These are phyloP conservation scores for Erigeron philadelphicus DNA, from an alignment of 140 eudicot genomes.

Conservation along the genomic window DNA sequence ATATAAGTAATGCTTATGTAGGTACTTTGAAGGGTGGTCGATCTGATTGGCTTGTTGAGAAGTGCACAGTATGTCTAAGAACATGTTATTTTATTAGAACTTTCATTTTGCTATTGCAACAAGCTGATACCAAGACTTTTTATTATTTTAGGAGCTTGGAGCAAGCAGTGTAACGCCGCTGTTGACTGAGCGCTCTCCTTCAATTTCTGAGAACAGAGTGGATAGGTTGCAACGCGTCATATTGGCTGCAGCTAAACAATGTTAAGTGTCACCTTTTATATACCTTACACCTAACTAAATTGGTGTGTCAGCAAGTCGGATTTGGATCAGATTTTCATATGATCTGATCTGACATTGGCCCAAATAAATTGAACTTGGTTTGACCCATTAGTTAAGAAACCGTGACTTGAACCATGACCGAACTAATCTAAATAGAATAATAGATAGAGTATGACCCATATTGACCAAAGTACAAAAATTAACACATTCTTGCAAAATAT, in stretches of 20 bases:
- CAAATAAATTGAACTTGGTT: background rate
- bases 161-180: slow-evolving; percentile 88
- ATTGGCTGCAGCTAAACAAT: slow-evolving; percentile 89
- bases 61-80: slow-evolving; percentile 68
- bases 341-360: background rate
- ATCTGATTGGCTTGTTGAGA: slow-evolving; percentile 96
- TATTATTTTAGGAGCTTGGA: slow-evolving; percentile 70
- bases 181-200: slow-evolving; percentile 56
- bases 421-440: background rate
- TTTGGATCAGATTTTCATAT: background rate
- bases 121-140: slow-evolving; percentile 24
- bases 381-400: background rate
- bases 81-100: background rate
- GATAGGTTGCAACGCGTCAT: slow-evolving; percentile 73
- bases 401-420: background rate
- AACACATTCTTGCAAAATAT: background rate
- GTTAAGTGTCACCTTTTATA: slow-evolving; percentile 32
- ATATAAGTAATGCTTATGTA: slow-evolving; percentile 27
- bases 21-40: slow-evolving; percentile 96
- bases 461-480: background rate
- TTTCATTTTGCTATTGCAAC: slow-evolving; percentile 6
- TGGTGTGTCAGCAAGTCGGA: background rate
- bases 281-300: slow-evolving; percentile 14
- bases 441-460: background rate
- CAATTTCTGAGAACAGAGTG: slow-evolving; percentile 79